Percentiles rank a stretch among this genome's conserved stretches.
Evolutionary conservation across 305 asterid species (phyloP).

Genomic region (Coffea humblotiana): DNA sequence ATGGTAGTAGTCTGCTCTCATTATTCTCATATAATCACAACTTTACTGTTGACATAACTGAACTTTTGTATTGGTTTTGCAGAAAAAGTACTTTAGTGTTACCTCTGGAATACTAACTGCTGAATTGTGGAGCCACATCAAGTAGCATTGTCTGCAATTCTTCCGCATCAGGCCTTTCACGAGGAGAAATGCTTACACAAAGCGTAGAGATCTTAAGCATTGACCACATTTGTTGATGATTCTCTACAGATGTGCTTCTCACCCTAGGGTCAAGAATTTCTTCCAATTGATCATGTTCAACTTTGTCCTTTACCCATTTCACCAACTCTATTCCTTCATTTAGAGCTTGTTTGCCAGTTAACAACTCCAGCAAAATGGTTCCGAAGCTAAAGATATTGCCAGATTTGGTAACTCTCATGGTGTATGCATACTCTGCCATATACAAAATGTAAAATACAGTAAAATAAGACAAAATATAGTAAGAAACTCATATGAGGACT

Average conservation of each 20-base stretch:
- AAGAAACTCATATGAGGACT: too few relatives aligned
- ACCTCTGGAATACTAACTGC: neutral
- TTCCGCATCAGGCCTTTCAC: neutral
- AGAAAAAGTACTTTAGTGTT: neutral
- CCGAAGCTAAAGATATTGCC: slow-evolving; percentile 20
- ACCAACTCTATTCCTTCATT: slow-evolving; percentile 15
- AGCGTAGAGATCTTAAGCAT: slow-evolving; percentile 9
- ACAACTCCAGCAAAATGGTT: slow-evolving; percentile 16
- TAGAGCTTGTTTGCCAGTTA: slow-evolving; percentile 13
- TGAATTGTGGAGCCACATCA: neutral
- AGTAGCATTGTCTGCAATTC: slow-evolving; percentile 7
- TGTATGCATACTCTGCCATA: slow-evolving; percentile 17
- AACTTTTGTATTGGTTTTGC: neutral
- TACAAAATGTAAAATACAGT: neutral
- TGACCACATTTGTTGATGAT: slow-evolving; percentile 15
- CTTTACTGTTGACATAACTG: too few relatives aligned
- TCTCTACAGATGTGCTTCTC: slow-evolving; percentile 3
- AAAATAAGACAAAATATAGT: too few relatives aligned
- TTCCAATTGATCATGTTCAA: slow-evolving; percentile 6
- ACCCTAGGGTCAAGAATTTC: slow-evolving; percentile 19
- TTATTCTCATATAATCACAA: too few relatives aligned
- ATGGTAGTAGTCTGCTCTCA: neutral
- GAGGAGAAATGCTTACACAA: slow-evolving; percentile 7
- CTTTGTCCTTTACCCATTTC: neutral
- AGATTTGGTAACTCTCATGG: slow-evolving; percentile 14